Conservation (phyloP, 495 filamentous ascomycete genomes). For the Trichoderma erinaceum region DNA sequence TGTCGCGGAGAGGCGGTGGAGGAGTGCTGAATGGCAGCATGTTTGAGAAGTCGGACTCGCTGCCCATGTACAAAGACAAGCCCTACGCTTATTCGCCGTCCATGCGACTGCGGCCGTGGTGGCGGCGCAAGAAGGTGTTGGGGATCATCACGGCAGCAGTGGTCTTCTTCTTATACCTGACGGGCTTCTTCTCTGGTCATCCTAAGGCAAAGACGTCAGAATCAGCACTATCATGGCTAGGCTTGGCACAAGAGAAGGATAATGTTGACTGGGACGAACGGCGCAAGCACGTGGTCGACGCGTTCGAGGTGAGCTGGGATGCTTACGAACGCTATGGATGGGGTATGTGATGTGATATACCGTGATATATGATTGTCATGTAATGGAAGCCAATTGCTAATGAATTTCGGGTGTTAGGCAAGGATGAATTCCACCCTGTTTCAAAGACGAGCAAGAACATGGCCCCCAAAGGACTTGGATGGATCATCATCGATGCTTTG, state of each 20-base stretch:
- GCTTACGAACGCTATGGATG: conserved; percentile 90
- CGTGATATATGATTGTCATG: too few relatives aligned
- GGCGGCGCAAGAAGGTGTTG: conserved; percentile 49
- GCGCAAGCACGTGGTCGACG: conserved; percentile 81
- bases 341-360: conserved; percentile 56
- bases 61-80: conserved; percentile 99
- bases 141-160: conserved; percentile 45
- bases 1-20: conserved; percentile 24
- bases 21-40: conserved; percentile 38
- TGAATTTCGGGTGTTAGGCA: conserved; percentile 46
- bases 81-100: conserved; percentile 66
- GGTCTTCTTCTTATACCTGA: conserved; percentile 49
- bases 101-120: conserved; percentile 40
- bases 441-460: conserved; percentile 76
- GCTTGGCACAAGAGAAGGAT: conserved; percentile 29
- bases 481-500: conserved; percentile 95
- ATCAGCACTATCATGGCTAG: conserved; percentile 37
- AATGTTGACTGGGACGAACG: conserved; percentile 65
- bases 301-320: conserved; percentile 83
- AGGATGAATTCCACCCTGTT: conserved; percentile 78
- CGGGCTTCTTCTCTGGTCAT: conserved; percentile 43
- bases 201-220: background rate
- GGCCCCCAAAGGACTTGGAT: conserved; percentile 77
- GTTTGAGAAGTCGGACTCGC: conserved; percentile 50
- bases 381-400: background rate